Percentiles rank a stretch among this genome's conserved stretches.
Conservation (phyloP, 1,139 yeast species). For the Groenewaldozyma sp. region DNA sequence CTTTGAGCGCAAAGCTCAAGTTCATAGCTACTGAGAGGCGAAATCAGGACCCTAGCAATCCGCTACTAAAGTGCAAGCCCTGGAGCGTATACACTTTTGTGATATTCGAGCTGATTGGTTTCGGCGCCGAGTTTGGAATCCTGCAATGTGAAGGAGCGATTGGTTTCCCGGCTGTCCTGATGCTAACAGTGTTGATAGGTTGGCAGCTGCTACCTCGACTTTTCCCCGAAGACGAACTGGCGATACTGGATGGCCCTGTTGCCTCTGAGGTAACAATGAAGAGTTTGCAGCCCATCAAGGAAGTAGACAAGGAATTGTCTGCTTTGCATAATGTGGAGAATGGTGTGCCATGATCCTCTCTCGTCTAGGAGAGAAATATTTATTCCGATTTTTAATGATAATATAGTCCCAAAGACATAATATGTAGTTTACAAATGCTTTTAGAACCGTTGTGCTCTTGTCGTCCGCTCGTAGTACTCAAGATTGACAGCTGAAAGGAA, state of each 20-base stretch:
- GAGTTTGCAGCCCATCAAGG: constrained; percentile 18
- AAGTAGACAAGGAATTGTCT: neutral
- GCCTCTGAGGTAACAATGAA: constrained; percentile 50
- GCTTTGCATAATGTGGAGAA: no score
- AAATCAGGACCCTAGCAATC: constrained; percentile 27
- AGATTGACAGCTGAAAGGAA: constrained; percentile 70
- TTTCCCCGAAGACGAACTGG: constrained; percentile 54
- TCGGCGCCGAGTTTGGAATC: constrained; percentile 73
- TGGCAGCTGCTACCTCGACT: constrained; percentile 45
- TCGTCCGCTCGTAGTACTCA: constrained; percentile 43
- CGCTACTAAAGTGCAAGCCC: constrained; percentile 25
- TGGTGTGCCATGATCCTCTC: no score
- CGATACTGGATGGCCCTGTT: constrained; percentile 60
- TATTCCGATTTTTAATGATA: no score
- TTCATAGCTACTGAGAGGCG: constrained; percentile 54
- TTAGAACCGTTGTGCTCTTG: constrained; percentile 19
- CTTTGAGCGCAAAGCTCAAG: constrained; percentile 51
- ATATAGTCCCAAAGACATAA: neutral
- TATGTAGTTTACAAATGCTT: neutral
- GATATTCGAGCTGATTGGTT: constrained; percentile 52
- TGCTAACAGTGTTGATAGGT: constrained; percentile 58
- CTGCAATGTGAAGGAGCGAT: constrained; percentile 86
- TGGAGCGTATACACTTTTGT: constrained; percentile 47
- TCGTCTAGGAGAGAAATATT: no score
- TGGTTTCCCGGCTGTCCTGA: constrained; percentile 83